Conservation (phyloP, 2,329 filamentous ascomycete species). For the Beauveria caledonica region DNA sequence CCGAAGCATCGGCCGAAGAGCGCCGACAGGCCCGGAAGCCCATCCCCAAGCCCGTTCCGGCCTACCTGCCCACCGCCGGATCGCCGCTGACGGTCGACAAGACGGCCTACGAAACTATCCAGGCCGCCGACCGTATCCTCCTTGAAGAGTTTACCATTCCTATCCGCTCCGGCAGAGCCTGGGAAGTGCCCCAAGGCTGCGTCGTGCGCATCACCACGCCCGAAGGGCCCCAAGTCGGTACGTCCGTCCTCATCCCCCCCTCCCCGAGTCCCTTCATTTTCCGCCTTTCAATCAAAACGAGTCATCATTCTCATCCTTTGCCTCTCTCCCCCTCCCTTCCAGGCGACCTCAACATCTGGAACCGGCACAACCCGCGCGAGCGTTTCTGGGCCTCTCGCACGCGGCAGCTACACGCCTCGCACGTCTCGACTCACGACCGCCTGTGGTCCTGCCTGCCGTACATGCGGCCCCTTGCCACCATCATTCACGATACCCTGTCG, state of each 20-base stretch:
- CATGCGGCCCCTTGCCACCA: conserved; percentile 31
- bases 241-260: conserved; percentile 6
- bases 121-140: conserved; percentile 34
- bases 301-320: not conserved
- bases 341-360: conserved; percentile 80
- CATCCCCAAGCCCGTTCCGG: conserved; percentile 40
- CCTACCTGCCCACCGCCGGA: conserved; percentile 36
- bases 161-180: conserved; percentile 66
- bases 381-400: conserved; percentile 76
- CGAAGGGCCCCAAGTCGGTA: conserved; percentile 65
- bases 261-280: not conserved
- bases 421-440: conserved; percentile 63
- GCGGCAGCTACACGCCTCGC: conserved; percentile 67
- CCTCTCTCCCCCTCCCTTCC: not conserved
- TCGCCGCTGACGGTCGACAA: conserved; percentile 37
- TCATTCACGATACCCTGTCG: conserved; percentile 15
- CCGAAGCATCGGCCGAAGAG: conserved; percentile 20
- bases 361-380: conserved; percentile 65
- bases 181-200: conserved; percentile 58
- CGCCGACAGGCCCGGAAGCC: conserved; percentile 35
- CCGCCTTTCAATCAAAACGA: not conserved
- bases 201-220: conserved; percentile 69
- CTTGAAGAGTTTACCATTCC: conserved; percentile 54
- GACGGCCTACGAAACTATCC: conserved; percentile 52
- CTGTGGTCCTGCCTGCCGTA: conserved; percentile 74